Conservation (phyloP, 2,329 filamentous ascomycete species). For the Beauveria sp. region DNA sequence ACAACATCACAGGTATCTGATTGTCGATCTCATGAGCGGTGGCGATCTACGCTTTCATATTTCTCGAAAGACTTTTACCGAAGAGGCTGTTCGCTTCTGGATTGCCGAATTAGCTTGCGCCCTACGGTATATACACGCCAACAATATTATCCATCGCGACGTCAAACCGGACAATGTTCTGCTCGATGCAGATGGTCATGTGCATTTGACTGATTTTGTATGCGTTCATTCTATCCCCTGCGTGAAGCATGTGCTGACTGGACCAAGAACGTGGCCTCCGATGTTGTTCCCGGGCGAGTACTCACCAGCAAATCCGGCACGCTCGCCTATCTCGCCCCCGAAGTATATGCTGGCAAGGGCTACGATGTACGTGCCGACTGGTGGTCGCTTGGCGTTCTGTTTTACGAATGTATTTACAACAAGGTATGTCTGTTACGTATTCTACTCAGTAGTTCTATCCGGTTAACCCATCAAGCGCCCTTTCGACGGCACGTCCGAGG, state of each 20-base stretch:
- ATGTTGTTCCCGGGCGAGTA: constrained; percentile 73
- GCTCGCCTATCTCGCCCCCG: constrained; percentile 87
- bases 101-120: constrained; percentile 91
- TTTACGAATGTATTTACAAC: constrained; percentile 99
- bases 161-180: constrained; percentile 90
- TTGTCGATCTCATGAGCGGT: constrained; percentile 96
- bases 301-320: constrained; percentile 96
- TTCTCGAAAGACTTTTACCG: constrained; percentile 93
- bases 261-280: constrained; percentile 87
- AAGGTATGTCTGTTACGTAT: constrained; percentile 53
- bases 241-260: constrained; percentile 17
- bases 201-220: constrained; percentile 97
- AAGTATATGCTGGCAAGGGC: constrained; percentile 85
- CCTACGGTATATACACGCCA: constrained; percentile 74
- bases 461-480: constrained; percentile 56
- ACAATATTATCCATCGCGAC: constrained; percentile 85
- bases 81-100: constrained; percentile 96
- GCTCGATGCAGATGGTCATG: constrained; percentile 81
- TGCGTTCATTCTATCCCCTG: constrained; percentile 25
- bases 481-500: constrained; percentile 84
- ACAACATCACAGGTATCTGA: constrained; percentile 65
- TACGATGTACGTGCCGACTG: constrained; percentile 91
- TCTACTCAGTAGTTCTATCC: not conserved
- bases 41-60: constrained; percentile 97
- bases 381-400: constrained; percentile 98